Evolutionary conservation across 2,329 filamentous ascomycete genomes (phyloP).

Genomic region (Phaeoacremonium minimum): DNA sequence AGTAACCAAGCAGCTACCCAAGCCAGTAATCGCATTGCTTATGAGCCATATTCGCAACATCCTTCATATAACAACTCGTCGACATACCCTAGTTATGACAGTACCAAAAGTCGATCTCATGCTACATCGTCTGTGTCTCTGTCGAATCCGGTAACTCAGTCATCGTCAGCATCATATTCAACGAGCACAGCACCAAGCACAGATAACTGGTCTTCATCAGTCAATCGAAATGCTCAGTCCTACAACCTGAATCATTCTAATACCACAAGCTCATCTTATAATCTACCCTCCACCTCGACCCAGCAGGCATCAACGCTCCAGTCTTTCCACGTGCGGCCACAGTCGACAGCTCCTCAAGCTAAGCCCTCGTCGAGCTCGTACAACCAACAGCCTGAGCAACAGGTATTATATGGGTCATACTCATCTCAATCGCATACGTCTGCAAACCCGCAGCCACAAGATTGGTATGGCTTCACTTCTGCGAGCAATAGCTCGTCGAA

Average conservation of each 20-base stretch:
- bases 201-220: conserved; percentile 18
- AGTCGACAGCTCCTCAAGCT: conserved; percentile 16
- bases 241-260: conserved; percentile 23
- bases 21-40: conserved; percentile 16
- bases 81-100: conserved; percentile 14
- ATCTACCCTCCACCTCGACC: conserved; percentile 13
- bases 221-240: conserved; percentile 13
- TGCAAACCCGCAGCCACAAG: conserved; percentile 21
- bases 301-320: conserved; percentile 12
- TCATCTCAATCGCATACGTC: conserved; percentile 16
- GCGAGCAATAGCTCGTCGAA: conserved; percentile 14
- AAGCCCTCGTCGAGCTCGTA: conserved; percentile 15
- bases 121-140: conserved; percentile 1
- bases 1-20: conserved; percentile 8
- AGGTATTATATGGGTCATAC: conserved; percentile 21
- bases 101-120: conserved; percentile 16
- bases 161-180: conserved; percentile 20
- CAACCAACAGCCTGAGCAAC: conserved; percentile 19
- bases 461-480: conserved; percentile 26
- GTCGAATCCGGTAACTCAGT: conserved; percentile 15
- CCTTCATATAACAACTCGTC: conserved; percentile 13
- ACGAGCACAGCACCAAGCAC: conserved; percentile 16
- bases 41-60: conserved; percentile 27
- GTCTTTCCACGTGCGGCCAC: conserved; percentile 18
- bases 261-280: conserved; percentile 13